A percentile compares a stretch with the other conserved stretches of the same genome.
Conservation (phyloP, 1,139 yeast species). For the Candida glucosophila region DNA sequence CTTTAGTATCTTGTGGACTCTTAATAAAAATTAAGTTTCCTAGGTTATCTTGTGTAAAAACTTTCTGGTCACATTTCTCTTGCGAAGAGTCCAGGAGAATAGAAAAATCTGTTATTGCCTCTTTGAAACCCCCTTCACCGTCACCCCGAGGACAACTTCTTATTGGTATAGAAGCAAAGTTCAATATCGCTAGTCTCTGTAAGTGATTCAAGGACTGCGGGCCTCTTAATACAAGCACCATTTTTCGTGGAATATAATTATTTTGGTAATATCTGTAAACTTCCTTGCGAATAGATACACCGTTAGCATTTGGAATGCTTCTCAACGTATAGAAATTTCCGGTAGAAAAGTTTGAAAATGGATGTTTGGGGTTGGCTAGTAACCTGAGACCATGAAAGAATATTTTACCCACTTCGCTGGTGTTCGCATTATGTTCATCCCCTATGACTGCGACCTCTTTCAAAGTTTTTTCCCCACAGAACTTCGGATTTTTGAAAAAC, state of each 20-base stretch:
- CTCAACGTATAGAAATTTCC: conserved; percentile 30
- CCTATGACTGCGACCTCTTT: conserved; percentile 52
- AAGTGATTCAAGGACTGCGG: conserved; percentile 53
- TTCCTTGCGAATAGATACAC: conserved; percentile 12
- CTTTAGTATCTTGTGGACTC: conserved; percentile 4
- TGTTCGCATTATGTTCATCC: conserved; percentile 54
- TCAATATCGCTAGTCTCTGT: conserved; percentile 37
- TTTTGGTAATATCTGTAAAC: conserved; percentile 19
- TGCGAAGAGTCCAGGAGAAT: conserved; percentile 3
- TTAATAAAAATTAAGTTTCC: conserved; percentile 7
- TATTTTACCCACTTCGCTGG: conserved; percentile 31
- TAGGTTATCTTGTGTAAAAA: conserved; percentile 1
- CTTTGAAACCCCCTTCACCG: neutral
- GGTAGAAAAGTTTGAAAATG: conserved; percentile 38
- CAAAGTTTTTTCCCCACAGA: conserved; percentile 26
- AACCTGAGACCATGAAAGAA: conserved; percentile 52
- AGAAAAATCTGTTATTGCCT: neutral
- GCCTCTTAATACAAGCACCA: conserved; percentile 52
- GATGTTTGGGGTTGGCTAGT: conserved; percentile 34
- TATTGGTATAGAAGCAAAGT: conserved; percentile 29
- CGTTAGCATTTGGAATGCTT: conserved; percentile 8
- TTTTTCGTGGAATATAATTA: conserved; percentile 28
- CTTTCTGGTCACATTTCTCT: conserved; percentile 1
- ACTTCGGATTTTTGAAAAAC: conserved; percentile 42
- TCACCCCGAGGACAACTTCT: too few species aligned